phyloP scores from a whole-genome alignment of 169 alveolate genomes.

The Plasmodium knowlesi region DNA sequence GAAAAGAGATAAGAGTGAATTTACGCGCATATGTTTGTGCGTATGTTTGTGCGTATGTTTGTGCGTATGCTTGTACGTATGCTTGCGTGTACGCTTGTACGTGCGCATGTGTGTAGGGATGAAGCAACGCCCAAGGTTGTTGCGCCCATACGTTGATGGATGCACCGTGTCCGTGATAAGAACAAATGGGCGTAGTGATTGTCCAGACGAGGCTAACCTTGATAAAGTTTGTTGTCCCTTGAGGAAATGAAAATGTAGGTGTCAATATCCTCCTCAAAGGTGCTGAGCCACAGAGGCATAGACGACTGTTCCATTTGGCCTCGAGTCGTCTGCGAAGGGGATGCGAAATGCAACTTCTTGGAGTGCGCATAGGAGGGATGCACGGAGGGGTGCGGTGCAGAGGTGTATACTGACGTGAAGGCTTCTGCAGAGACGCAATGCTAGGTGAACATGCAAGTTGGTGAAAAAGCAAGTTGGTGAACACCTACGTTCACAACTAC shows the following conservation, averaged over 20 bases:
- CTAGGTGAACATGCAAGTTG: too few relatives aligned
- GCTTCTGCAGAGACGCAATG: neutral
- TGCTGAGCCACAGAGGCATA: slow-evolving; percentile 85
- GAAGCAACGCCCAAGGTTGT: neutral
- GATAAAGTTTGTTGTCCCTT: slow-evolving; percentile 79
- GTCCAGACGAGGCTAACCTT: slow-evolving; percentile 13
- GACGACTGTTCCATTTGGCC: slow-evolving; percentile 50
- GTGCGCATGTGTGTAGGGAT: neutral
- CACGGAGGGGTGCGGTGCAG: too few relatives aligned
- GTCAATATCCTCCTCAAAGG: slow-evolving; percentile 85
- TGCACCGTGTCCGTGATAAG: neutral
- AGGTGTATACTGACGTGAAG: neutral
- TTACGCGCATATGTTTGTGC: neutral
- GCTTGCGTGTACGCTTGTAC: neutral
- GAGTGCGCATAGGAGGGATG: too few relatives aligned
- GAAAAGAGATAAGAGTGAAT: slow-evolving; percentile 20
- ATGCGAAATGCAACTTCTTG: neutral
- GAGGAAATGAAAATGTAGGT: slow-evolving; percentile 84
- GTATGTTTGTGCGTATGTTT: too few relatives aligned
- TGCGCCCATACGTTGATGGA: neutral
- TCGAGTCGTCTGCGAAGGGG: neutral
- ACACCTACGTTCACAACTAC: too few relatives aligned
- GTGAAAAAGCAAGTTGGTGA: too few relatives aligned
- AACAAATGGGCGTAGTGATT: neutral
- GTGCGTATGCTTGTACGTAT: neutral